phyloP scores from a whole-genome alignment of 192 early-diverging fungal species.

The Linnemannia zychae region DNA sequence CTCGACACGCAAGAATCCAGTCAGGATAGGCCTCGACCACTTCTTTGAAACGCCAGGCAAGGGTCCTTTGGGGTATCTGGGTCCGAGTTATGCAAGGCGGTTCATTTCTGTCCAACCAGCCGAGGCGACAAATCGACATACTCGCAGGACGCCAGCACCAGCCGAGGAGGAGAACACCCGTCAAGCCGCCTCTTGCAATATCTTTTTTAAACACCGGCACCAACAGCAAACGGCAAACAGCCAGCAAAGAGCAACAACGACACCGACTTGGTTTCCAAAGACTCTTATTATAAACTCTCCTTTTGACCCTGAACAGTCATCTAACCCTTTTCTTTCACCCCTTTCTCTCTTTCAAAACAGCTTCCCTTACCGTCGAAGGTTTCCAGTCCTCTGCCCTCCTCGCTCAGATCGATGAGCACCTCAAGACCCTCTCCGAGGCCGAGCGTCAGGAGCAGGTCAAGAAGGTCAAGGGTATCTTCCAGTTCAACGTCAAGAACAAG shows the following conservation, averaged over 20 bases:
- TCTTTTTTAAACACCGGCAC: background rate
- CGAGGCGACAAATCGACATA: background rate
- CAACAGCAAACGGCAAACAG: background rate
- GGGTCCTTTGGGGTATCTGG: background rate
- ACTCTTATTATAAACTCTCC: no score
- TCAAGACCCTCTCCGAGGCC: slow-evolving; percentile 71
- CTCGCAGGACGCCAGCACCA: background rate
- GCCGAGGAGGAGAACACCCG: background rate
- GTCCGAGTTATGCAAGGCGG: background rate
- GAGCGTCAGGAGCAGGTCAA: slow-evolving; percentile 72
- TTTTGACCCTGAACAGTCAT: no score
- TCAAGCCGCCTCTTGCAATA: background rate
- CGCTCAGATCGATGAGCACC: slow-evolving; percentile 70
- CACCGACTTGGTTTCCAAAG: background rate
- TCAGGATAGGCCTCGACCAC: background rate
- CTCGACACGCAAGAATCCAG: background rate
- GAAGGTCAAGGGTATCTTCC: slow-evolving; percentile 88
- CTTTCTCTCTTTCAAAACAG: background rate
- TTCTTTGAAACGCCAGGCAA: background rate
- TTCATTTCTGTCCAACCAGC: background rate
- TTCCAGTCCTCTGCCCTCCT: slow-evolving; percentile 87
- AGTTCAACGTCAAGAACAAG: slow-evolving; percentile 86
- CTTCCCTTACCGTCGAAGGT: slow-evolving; percentile 60
- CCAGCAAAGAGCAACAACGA: background rate
- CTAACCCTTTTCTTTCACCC: background rate